Base-by-base conservation (phyloP, 495 filamentous ascomycete genomes). In the Pyrenula massariospora region DNA sequence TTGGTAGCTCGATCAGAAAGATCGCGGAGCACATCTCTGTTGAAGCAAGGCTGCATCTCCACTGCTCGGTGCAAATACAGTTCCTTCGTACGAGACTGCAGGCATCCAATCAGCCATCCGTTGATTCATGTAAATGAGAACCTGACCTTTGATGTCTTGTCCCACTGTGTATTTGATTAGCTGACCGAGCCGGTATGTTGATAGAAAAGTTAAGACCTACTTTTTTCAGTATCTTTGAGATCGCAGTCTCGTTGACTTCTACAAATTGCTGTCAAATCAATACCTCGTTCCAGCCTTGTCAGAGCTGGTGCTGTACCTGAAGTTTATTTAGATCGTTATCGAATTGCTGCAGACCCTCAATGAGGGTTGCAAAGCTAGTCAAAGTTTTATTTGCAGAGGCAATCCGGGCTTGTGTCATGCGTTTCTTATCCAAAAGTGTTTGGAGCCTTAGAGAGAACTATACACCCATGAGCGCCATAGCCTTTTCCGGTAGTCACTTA, bases 211-310 rank as follows among this genome's bases (percentile, higher is more conserved):
- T 22, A 42, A 54, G 56, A 63, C 69, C 54, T 64, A 85, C 83
- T 81, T 98, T 98, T 75, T 98, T 98, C 54, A 98, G 77, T 50
- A 98, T 98, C 68, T 98, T 98, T 21, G 93, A 96, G 68, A 96
- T 94, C 22, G 91, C 93, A 11, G 88, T 95, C 62, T 91, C 92
- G 70, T 97, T 98, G 64, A 96, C 87, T 65, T 96, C 91, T 53
- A 98, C 89, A 65, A 97, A 98, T 78, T 97, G 93, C 77, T 82
- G 53, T 1, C 23, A 48, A 48, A n/a, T n/a, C n/a, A n/a, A n/a
- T n/a, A n/a, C n/a, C n/a, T n/a, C n/a, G n/a, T n/a, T n/a, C n/a
- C n/a, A n/a, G n/a, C n/a, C n/a, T n/a, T n/a, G n/a, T n/a, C n/a
- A n/a, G n/a, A n/a, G n/a, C n/a, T n/a, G n/a, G n/a, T 36, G 58